Conservation (phyloP, 495 filamentous ascomycete genomes). For the Amniculicola lignicola region DNA sequence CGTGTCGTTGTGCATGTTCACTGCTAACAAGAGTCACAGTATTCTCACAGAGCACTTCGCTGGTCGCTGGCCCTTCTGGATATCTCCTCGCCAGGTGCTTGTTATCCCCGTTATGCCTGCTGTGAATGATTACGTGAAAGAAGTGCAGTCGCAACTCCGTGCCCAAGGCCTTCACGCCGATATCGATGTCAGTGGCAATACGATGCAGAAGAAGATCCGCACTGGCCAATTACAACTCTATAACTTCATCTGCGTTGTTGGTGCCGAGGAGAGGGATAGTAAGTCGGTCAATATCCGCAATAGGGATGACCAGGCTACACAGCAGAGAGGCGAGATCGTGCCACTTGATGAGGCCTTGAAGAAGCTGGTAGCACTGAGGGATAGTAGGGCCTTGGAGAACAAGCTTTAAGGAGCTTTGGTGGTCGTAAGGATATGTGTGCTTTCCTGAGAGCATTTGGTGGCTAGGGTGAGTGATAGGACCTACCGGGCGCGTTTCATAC, state of each 20-base stretch:
- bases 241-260: conserved; percentile 76
- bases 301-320: conserved; percentile 79
- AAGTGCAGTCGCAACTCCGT: conserved; percentile 65
- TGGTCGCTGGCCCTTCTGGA: conserved; percentile 98
- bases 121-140: conserved; percentile 79
- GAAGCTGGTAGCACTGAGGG: conserved; percentile 68
- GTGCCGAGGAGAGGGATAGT: conserved; percentile 42
- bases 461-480: too few relatives aligned
- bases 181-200: conserved; percentile 85
- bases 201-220: conserved; percentile 93
- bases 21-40: conserved; percentile 42
- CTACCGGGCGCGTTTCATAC: too few relatives aligned
- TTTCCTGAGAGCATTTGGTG: too few relatives aligned
- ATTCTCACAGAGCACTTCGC: conserved; percentile 93
- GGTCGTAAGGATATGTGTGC: too few relatives aligned
- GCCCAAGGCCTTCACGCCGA: conserved; percentile 71
- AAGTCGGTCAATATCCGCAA: conserved; percentile 92
- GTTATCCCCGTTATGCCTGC: conserved; percentile 87
- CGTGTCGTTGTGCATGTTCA: background rate
- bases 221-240: conserved; percentile 83
- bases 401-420: conserved; percentile 20
- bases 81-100: conserved; percentile 87
- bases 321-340: conserved; percentile 69
- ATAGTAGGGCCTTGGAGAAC: conserved; percentile 38
- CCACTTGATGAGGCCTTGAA: conserved; percentile 71